Evolutionary conservation across 345 rosid genomes (phyloP).

Genomic region (Eucalyptus tenuipes): DNA sequence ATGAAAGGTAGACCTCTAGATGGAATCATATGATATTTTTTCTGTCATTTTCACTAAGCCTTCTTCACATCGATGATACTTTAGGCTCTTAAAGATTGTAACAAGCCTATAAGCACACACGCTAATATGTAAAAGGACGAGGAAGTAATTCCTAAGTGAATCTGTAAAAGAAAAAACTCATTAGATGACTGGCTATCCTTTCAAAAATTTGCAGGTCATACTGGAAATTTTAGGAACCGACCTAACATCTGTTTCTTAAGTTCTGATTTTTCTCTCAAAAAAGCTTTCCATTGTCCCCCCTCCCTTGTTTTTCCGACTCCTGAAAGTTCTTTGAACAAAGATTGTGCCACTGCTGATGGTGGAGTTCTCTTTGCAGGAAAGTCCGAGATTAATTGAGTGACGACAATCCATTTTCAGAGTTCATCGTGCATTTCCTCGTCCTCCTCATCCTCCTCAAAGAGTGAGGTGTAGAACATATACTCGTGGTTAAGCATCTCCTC

Average conservation of each 20-base stretch:
- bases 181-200: neutral
- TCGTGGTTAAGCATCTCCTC: constrained; percentile 54
- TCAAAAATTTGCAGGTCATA: neutral
- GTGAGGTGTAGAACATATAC: constrained; percentile 35
- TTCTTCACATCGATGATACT: neutral
- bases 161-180: neutral
- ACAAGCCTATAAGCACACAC: neutral
- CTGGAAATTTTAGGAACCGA: neutral
- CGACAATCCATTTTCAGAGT: constrained; percentile 4
- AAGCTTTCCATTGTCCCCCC: neutral
- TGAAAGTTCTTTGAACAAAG: neutral
- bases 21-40: neutral
- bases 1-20: neutral
- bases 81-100: neutral
- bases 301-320: neutral
- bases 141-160: neutral
- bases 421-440: constrained; percentile 36
- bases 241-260: neutral
- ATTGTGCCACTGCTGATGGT: neutral
- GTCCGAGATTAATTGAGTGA: neutral
- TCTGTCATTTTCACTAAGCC: neutral
- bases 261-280: neutral
- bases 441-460: constrained; percentile 28
- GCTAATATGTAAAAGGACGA: neutral
- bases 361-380: neutral